Evolutionary conservation across 352 stramenopile genomes (phyloP), one percentile per base, ranked within the genome.

Genomic region (Pythium sukuiense): DNA sequence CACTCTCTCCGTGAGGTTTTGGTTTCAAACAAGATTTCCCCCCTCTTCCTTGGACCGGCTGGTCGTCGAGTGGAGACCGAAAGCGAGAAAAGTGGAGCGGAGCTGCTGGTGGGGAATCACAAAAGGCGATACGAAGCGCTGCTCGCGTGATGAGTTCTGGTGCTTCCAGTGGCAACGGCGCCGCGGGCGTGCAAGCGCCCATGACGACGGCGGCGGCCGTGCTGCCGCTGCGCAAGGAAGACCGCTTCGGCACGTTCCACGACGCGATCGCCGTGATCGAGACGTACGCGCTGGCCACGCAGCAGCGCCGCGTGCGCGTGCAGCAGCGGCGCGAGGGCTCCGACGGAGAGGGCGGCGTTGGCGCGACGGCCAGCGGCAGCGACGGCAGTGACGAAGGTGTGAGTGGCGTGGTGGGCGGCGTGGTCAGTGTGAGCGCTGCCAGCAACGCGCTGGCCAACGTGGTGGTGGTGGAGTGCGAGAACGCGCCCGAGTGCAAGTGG

Each of bases 401-500:
- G 30, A 45, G 7, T n/a, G 61, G 37, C 8, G n/a, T 33, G 14
- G 12, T 24, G n/a, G 32, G 24, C 30, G 20, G 39, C 26, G 24
- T 52, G 43, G 58, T 20, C 33, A 33, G 35, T 12, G 37, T 48
- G 29, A 43, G 29, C 7, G 35, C 13, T 12, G 11, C 26, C 24
- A 61, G 27, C 30, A 61, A 48, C 24, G 33, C 59, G 48, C 61
- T 67, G 37, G 72, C 67, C 24, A 84, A 90, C 67, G 69, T 72
- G 18, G 74, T 88, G 12, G 67, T 88, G 30, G 35, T 91, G 39
- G 83, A 89, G 69, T 91, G 83, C 59, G 77, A 81, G 59, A 79
- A 80, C 61, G 79, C 83, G 33, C 83, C 83, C 8, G 63, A 71
- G 55, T 91, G 83, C 76, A 91, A 88, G 65, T 91, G 83, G 83